Base-by-base conservation (phyloP, 345 rosid species). In the Sonneratia caseolaris region DNA sequence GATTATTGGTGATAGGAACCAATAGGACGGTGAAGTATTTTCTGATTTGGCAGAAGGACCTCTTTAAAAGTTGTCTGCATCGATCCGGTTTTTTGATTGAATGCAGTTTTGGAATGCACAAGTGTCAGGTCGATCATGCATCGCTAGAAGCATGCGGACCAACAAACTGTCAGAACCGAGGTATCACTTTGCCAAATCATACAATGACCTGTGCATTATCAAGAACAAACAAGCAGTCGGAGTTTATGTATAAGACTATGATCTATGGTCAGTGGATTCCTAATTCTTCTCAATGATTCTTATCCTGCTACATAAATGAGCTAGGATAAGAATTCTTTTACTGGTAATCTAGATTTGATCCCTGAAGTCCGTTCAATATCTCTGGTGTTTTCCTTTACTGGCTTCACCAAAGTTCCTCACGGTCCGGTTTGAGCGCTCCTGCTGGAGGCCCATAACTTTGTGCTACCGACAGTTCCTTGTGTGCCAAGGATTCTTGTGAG, bases 1-100 rank as follows among this genome's bases (percentile, higher is more conserved):
- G 93, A 90, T 78, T 90, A 87, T 68, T 93, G 92, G 96, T 91
- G 79, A 83, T 14, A 32, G 66, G 2, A 57, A 62, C 66, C 13
- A 15, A 4, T 18, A 32, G 1, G 4, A 13, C 1, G 27, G 66
- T 47, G 38, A 62, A 62, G 27, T 57, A n/a, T 8, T 57, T 22
- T n/a, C 12, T 4, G 32, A 15, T 0, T 62, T 27, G 32, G 66
- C 38, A 27, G 19, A 35, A 62, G 66, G 27, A 24, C 19, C 1
- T 35, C 38, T 11, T 35, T 12, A 14, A 32, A 6, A 35, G 27
- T 10, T 15, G 13, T 27, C 13, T 14, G 13, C 18, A 32, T 35
- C 38, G 13, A 62, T 62, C 66, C 27, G 35, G 19, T 62, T 24
- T 35, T 21, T 53, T 53, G 59, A 53, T 53, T 6, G 3, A 53